Evolutionary conservation across 1,139 yeast genomes (phyloP), one percentile per base, ranked within the genome.

Genomic region (Geotrichum aggregatum): DNA sequence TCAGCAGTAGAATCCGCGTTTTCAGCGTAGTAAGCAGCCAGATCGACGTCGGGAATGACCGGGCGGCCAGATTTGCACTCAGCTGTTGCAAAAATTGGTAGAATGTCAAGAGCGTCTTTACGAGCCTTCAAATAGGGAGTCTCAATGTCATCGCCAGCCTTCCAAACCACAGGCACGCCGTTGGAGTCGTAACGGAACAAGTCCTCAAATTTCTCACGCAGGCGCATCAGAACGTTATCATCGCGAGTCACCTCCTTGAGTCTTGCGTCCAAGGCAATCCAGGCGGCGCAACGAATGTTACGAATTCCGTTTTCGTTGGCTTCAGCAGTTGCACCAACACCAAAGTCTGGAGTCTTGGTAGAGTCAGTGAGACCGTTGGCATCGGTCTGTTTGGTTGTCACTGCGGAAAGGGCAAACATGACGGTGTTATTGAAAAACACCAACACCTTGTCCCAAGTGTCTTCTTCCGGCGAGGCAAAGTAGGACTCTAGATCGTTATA

Each of bases 111-210:
- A 0, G 96, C 81, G 47, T 71, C 66, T 1, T 75, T 75, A 56
- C 80, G 82, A 1, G 96, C 82, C 18, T 71, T 67, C 54, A 75
- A 74, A 62, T 82, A 91, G 26, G 78, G 77, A 2, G 71, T 68
- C 56, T 89, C 95, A 52, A 92, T 78, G 62, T 91, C 95, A 42
- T 74, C 75, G 39, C 83, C 79, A 54, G 82, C 82, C 58, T 81
- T 83, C 84, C 95, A 92, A 46, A 91, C 76, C 49, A 81, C 77
- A 5, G 98, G 98, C 39, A 88, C 71, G 3, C 94, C 95, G 58
- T 83, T 78, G 45, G 78, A 82, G 67, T 89, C 96, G 66, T 86
- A 92, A 60, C 94, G 76, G 71, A 92, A 92, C 52, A 72, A 73
- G 55, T 83, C 87, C 62, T 91, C 98, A 70, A 92, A 92, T 56